Evolutionary conservation across 1,284 basidiomycete species (phyloP), one percentile per base, ranked within the genome.

Genomic region (Fomitiporia mediterranea): DNA sequence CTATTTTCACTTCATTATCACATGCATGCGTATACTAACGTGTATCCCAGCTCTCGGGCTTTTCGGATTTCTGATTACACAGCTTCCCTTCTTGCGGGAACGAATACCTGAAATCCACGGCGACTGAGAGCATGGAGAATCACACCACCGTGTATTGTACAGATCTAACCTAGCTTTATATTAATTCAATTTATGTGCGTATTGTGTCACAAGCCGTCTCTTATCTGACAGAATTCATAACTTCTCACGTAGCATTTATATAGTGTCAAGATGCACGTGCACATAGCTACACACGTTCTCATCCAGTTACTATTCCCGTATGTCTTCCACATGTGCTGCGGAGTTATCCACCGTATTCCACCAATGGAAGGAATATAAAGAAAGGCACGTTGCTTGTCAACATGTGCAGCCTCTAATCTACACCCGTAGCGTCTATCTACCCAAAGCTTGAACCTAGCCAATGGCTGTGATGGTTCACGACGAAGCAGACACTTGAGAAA

Each of bases 41-140:
- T 34, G 40, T 47, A 49, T 42, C 38, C 37, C 47, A 76, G 75
- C 72, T 7, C 63, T 76, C 17, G 75, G 75, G 21, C 55, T 72
- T 19, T 64, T 64, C 34, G 69, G 70, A 34, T 77, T 71, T 62
- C 64, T 62, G 15, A 49, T 72, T 39, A 71, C 70, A 6, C 70
- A 72, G 58, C 60, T 72, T 44, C 57, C 61, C 17, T 57, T 61
- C 35, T 51, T 49, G 21, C 47, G 52, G 17, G 53, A 59, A 46
- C 44, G 23, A 27, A 13, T 46, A 25, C 8, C 17, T 25, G 19
- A 27, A 44, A 11, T 28, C 11, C 43, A 44, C 43, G 44, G 15
- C 27, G 25, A 46, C 8, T 46, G n/a, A 30, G 17, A 9, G 15
- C 44, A 27, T 40, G 15, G 2, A 17, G 39, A 19, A 19, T 46